Evolutionary conservation across 2,329 filamentous ascomycete genomes (phyloP).

Genomic region (Pseudogymnoascus sp.): DNA sequence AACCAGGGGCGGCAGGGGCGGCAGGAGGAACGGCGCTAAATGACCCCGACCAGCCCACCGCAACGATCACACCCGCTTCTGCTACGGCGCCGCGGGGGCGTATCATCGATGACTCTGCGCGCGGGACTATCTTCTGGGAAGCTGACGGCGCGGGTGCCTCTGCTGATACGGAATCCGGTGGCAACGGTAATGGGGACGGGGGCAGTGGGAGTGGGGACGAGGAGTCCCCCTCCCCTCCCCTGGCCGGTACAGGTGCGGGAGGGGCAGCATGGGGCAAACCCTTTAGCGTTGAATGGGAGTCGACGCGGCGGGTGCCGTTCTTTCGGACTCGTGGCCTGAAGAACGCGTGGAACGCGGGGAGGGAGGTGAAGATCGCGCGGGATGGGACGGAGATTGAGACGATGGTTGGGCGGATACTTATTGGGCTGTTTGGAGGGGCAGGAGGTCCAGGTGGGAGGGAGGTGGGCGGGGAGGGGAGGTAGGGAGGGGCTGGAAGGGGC

Average conservation of each 20-base stretch:
- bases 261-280: slow-evolving; percentile 70
- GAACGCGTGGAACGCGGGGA: slow-evolving; percentile 91
- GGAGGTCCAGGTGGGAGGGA: not conserved
- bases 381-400: slow-evolving; percentile 93
- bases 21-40: slow-evolving; percentile 47
- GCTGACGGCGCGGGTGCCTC: slow-evolving; percentile 52
- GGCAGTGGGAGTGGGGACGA: slow-evolving; percentile 33
- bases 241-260: slow-evolving; percentile 21
- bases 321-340: slow-evolving; percentile 78
- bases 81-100: slow-evolving; percentile 70
- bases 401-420: slow-evolving; percentile 63
- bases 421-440: slow-evolving; percentile 66
- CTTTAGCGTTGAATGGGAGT: slow-evolving; percentile 86
- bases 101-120: slow-evolving; percentile 84
- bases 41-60: slow-evolving; percentile 63
- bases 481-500: not conserved
- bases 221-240: slow-evolving; percentile 21
- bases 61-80: slow-evolving; percentile 71
- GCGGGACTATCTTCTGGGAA: slow-evolving; percentile 98
- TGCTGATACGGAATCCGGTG: slow-evolving; percentile 39
- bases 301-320: slow-evolving; percentile 74
- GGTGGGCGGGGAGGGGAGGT: not conserved
- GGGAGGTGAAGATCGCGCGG: slow-evolving; percentile 91
- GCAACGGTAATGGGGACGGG: slow-evolving; percentile 19
- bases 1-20: not conserved